Conservation (phyloP, 2,329 filamentous ascomycete genomes). For the Zelopaecilomyces penicillatus region DNA sequence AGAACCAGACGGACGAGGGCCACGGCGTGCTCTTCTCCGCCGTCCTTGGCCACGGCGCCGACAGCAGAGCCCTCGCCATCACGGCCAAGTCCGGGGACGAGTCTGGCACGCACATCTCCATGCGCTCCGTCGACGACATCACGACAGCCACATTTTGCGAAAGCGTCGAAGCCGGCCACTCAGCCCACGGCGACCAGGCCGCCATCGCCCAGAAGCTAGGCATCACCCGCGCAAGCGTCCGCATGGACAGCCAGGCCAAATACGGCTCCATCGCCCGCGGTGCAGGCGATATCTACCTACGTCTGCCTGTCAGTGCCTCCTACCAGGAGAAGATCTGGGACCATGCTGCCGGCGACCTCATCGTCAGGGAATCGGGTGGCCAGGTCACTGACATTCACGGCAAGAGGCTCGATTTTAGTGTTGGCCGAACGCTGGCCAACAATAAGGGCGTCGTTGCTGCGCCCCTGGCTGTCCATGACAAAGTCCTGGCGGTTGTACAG, state of each 20-base stretch:
- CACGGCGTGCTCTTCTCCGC: conserved; percentile 86
- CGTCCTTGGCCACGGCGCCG: conserved; percentile 69
- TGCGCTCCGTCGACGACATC: conserved; percentile 70
- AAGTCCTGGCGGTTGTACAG: conserved; percentile 75
- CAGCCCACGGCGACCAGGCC: conserved; percentile 78
- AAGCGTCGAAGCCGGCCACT: conserved; percentile 89
- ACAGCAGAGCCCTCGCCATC: conserved; percentile 60
- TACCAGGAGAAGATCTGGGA: conserved; percentile 99
- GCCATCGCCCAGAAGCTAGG: conserved; percentile 72
- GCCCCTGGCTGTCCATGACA: conserved; percentile 62
- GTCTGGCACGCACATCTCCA: conserved; percentile 58
- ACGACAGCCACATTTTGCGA: conserved; percentile 87
- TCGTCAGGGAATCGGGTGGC: conserved; percentile 89
- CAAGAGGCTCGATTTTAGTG: conserved; percentile 75
- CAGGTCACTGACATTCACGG: conserved; percentile 84
- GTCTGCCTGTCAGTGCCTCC: conserved; percentile 73
- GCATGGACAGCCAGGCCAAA: conserved; percentile 97
- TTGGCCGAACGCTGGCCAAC: conserved; percentile 73
- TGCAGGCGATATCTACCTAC: conserved; percentile 88
- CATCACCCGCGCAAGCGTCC: conserved; percentile 80
- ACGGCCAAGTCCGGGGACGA: conserved; percentile 17
- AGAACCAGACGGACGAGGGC: conserved; percentile 64
- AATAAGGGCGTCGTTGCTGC: conserved; percentile 95
- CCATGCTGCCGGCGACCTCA: conserved; percentile 88
- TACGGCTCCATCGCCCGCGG: conserved; percentile 93